Evolutionary conservation across 805 yeast genomes (phyloP), one percentile per base, ranked within the genome.

Genomic region (Wickerhamiella qilinensis): DNA sequence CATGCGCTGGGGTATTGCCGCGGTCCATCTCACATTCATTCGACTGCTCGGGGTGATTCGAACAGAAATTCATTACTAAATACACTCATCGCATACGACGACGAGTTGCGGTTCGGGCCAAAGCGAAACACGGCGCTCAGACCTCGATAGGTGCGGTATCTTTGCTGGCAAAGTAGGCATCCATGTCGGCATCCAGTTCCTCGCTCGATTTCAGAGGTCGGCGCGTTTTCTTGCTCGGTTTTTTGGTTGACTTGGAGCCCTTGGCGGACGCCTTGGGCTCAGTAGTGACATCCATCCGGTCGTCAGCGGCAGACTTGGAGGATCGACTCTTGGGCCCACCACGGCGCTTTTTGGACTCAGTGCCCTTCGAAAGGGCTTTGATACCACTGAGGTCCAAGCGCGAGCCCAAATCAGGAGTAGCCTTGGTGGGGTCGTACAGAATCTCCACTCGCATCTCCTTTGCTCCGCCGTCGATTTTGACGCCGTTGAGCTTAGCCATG

Each of bases 161-260:
- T 11, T 22, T 34, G 30, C 16, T 15, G 15, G 37, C 30, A 46
- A 88, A 86, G 65, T 88, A 88, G 57, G 86, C 97, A 46, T 85
- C 80, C 98, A 91, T 88, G 66, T 88, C 97, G 58, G 86, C 94
- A 63, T 91, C 98, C 56, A 88, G 74, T 63, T 91, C 88, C 59
- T 82, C 97, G 46, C 81, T 68, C 38, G 94, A 75, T 71, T 85
- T 85, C 63, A 70, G 68, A 43, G 66, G 68, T 43, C 69, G 66
- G 48, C 56, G 42, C 28, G 45, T 43, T 46, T 52, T 40, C 44
- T 47, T 30, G 36, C 29, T 25, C 30, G 50, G 46, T 44, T 53
- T 49, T 46, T 51, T 53, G 33, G 39, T 39, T 48, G 45, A 46
- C 22, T 25, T 30, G 14, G 43, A 39, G 25, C 22, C 43, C 15